phyloP scores from a whole-genome alignment of 108 stramenopile genomes.

The Craspedostauros australis region DNA sequence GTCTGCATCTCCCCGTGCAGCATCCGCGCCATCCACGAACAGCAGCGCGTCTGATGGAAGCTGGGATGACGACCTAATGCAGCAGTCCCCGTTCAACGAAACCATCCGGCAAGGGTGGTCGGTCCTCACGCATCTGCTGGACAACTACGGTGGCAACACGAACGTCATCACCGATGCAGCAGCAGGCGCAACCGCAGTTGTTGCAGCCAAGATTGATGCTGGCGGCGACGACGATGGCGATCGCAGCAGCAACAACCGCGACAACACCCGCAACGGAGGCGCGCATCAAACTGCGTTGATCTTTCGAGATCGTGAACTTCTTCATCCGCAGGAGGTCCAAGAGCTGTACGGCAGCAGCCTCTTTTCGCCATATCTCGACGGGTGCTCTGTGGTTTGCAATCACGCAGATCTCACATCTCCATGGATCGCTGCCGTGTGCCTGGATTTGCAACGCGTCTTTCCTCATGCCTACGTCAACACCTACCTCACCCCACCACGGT shows the following conservation, averaged over 20 bases:
- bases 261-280: constrained; percentile 2
- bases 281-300: constrained; percentile 20
- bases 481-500: constrained; percentile 74
- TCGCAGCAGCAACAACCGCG: neutral
- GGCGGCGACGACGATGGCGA: neutral
- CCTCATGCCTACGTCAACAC: constrained; percentile 76
- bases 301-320: constrained; percentile 40
- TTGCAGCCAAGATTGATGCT: no score
- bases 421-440: constrained; percentile 51
- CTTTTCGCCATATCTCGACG: constrained; percentile 67
- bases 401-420: constrained; percentile 59
- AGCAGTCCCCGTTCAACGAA: constrained; percentile 16
- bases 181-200: neutral
- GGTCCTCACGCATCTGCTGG: constrained; percentile 34
- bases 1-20: constrained; percentile 12
- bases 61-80: constrained; percentile 12
- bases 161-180: neutral
- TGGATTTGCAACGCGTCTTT: constrained; percentile 55
- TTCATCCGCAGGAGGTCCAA: constrained; percentile 22
- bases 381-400: constrained; percentile 71
- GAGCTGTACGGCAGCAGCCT: constrained; percentile 40
- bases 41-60: neutral
- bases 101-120: constrained; percentile 32
- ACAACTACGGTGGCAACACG: constrained; percentile 20
- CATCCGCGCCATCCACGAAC: neutral